phyloP scores from a whole-genome alignment of 495 filamentous ascomycete genomes.

The Daldinia caldariorum region DNA sequence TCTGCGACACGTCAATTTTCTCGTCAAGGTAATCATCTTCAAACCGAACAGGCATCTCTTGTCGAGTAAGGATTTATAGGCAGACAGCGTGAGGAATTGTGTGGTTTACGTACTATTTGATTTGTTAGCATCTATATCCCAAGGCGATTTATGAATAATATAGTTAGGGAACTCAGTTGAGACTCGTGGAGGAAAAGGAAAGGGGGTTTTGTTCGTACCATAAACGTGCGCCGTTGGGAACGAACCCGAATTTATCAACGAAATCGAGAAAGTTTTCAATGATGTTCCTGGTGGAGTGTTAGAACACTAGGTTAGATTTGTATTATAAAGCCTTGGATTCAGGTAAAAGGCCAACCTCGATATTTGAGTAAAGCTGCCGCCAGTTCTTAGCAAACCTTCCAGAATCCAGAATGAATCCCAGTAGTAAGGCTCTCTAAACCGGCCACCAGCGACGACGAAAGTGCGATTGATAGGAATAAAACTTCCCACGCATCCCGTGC shows the following conservation, averaged over 20 bases:
- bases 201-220: constrained; percentile 34
- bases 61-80: neutral
- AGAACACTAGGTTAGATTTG: neutral
- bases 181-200: neutral
- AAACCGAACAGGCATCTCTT: neutral
- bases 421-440: constrained; percentile 63
- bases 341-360: constrained; percentile 43
- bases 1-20: constrained; percentile 35
- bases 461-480: constrained; percentile 63
- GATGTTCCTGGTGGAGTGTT: constrained; percentile 50
- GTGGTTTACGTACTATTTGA: constrained; percentile 23
- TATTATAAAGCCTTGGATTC: neutral
- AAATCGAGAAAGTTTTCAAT: constrained; percentile 64
- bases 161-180: neutral
- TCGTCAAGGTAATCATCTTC: neutral
- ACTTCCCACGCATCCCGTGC: constrained; percentile 57
- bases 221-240: constrained; percentile 60
- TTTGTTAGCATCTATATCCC: constrained; percentile 8
- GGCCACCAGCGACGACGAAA: constrained; percentile 62
- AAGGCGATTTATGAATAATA: neutral
- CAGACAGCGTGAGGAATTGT: neutral
- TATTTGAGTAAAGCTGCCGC: constrained; percentile 58
- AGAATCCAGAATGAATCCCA: constrained; percentile 65
- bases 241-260: constrained; percentile 60
- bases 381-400: constrained; percentile 60